Percentiles rank a stretch among this genome's conserved stretches.
phyloP scores from a whole-genome alignment of 2,329 filamentous ascomycete genomes.

The Catunica adiposa region DNA sequence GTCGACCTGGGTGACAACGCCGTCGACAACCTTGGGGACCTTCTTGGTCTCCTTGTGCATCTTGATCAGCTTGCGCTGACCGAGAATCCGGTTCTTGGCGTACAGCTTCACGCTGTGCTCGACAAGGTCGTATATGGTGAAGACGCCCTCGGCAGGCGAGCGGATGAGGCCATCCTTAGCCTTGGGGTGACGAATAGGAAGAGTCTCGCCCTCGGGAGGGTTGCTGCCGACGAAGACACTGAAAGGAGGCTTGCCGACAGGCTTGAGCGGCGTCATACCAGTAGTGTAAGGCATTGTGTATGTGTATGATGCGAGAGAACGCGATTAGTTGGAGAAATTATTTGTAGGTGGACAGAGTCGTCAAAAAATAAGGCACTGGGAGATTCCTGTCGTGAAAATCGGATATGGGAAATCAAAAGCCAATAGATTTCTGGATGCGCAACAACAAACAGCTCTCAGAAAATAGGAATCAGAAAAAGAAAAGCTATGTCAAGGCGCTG shows the following conservation, averaged over 20 bases:
- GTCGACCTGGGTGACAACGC: conserved; percentile 60
- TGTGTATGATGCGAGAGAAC: neutral
- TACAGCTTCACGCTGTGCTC: conserved; percentile 48
- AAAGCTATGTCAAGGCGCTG: neutral
- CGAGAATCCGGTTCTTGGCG: conserved; percentile 48
- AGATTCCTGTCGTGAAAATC: conserved; percentile 1
- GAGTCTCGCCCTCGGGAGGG: conserved; percentile 62
- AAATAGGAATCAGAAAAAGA: neutral
- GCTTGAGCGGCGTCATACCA: conserved; percentile 35
- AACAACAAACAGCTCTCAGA: neutral
- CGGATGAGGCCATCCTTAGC: conserved; percentile 54
- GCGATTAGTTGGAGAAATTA: neutral
- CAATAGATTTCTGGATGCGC: neutral
- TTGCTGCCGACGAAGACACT: conserved; percentile 55
- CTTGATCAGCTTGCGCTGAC: conserved; percentile 55
- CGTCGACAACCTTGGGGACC: conserved; percentile 75
- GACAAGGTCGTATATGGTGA: conserved; percentile 67
- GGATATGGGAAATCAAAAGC: neutral
- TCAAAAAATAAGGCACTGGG: neutral
- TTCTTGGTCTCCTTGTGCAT: conserved; percentile 75
- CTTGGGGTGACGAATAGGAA: conserved; percentile 57
- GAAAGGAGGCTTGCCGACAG: conserved; percentile 55
- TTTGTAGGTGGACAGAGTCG: neutral
- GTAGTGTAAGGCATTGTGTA: conserved; percentile 24
- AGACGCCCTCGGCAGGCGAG: conserved; percentile 50